Conservation (phyloP, 345 rosid genomes). For the Clarkia xantiana region DNA sequence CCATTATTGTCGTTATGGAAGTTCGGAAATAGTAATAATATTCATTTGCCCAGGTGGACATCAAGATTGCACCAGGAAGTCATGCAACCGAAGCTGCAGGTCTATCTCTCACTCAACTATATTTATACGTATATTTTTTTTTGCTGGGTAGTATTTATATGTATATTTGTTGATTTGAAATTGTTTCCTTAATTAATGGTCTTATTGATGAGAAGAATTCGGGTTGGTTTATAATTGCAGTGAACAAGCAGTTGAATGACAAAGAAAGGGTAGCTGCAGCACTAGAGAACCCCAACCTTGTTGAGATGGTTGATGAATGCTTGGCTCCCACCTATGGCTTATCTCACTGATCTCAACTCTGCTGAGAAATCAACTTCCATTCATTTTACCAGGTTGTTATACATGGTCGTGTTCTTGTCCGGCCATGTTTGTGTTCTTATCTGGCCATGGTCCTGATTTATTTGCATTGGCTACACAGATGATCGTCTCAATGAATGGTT, state of each 20-base stretch:
- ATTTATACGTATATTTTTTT: too few relatives aligned
- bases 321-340: constrained; percentile 51
- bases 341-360: constrained; percentile 1
- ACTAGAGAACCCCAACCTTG: constrained; percentile 77
- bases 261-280: constrained; percentile 94
- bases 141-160: too few relatives aligned
- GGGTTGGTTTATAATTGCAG: constrained; percentile 27
- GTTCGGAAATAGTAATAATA: too few relatives aligned
- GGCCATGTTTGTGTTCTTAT: too few relatives aligned
- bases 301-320: constrained; percentile 85
- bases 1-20: too few relatives aligned
- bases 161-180: neutral
- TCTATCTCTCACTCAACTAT: constrained; percentile 9
- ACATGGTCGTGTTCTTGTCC: too few relatives aligned
- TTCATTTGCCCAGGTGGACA: constrained; percentile 50
- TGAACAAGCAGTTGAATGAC: constrained; percentile 84
- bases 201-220: neutral
- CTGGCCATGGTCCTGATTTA: too few relatives aligned
- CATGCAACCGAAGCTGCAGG: constrained; percentile 94
- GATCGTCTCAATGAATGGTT: too few relatives aligned
- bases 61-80: constrained; percentile 85
- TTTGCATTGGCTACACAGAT: too few relatives aligned
- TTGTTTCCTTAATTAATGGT: neutral
- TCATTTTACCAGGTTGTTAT: neutral
- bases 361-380: neutral